A percentile compares a stretch with the other conserved stretches of the same genome.
Conservation (phyloP, 208 protist genomes). For the Blechomonas ayalai region DNA sequence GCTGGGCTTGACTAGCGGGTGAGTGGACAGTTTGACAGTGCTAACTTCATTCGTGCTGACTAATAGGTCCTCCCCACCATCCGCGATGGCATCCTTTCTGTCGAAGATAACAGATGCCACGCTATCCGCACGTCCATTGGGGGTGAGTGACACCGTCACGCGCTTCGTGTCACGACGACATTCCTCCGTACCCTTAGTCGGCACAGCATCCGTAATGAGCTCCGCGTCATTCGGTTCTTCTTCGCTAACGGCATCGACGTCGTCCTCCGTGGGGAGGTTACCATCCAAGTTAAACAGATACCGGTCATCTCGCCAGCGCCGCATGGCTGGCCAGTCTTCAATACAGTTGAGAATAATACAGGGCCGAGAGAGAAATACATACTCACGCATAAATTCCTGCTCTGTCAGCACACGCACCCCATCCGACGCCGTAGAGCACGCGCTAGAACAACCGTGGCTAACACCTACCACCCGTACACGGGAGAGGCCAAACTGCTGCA, state of each 20-base stretch:
- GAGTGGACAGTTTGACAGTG: slow-evolving; percentile 14
- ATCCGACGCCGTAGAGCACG: slow-evolving; percentile 8
- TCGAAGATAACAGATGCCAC: slow-evolving; percentile 75
- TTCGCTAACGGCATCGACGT: slow-evolving; percentile 1
- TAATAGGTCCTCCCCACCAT: slow-evolving; percentile 13
- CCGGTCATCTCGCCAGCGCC: slow-evolving; percentile 57
- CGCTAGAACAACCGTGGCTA: slow-evolving; percentile 20
- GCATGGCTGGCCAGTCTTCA: slow-evolving; percentile 65
- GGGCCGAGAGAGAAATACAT: slow-evolving; percentile 74
- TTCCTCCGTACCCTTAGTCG: slow-evolving; percentile 2
- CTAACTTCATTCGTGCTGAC: slow-evolving; percentile 1
- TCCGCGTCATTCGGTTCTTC: neutral
- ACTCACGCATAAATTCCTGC: slow-evolving; percentile 80
- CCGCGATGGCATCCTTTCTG: slow-evolving; percentile 16
- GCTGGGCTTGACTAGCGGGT: slow-evolving; percentile 1
- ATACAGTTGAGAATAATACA: slow-evolving; percentile 72
- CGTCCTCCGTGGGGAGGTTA: slow-evolving; percentile 19
- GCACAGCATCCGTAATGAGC: neutral
- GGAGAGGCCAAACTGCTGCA: slow-evolving; percentile 65
- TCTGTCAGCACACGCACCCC: slow-evolving; percentile 38
- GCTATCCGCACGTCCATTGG: slow-evolving; percentile 87
- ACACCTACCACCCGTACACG: slow-evolving; percentile 65
- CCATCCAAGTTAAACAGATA: slow-evolving; percentile 76
- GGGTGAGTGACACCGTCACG: slow-evolving; percentile 86
- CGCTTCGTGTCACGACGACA: slow-evolving; percentile 15